Evolutionary conservation across 2,329 filamentous ascomycete species (phyloP).

Genomic region (Cadophora sp.): DNA sequence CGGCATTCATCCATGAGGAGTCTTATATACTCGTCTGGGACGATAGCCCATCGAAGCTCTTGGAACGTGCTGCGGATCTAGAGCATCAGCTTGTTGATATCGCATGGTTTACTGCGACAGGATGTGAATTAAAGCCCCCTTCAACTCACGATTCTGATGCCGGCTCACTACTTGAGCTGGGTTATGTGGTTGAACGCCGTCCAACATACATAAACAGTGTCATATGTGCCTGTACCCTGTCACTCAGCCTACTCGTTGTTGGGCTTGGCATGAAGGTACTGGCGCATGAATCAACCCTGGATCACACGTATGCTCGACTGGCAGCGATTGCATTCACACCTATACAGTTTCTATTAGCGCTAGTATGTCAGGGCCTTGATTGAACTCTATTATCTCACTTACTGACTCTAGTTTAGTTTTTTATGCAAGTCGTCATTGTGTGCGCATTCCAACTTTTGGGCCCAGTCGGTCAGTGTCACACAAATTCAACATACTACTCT

Average conservation of each 20-base stretch:
- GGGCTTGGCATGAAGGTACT: background rate
- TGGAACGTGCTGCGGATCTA: background rate
- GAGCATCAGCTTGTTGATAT: background rate
- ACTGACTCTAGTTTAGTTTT: background rate
- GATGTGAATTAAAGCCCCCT: background rate
- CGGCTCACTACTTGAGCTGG: background rate
- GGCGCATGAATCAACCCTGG: background rate
- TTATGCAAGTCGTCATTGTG: background rate
- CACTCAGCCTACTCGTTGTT: background rate
- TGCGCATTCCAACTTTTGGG: background rate
- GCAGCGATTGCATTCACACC: background rate
- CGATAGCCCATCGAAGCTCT: background rate
- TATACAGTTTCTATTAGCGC: background rate
- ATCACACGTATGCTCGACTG: background rate
- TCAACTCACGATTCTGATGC: background rate
- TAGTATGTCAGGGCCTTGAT: background rate
- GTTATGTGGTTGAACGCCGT: background rate
- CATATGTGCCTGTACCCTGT: background rate
- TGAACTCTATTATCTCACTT: background rate
- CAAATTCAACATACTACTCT: background rate
- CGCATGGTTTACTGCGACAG: background rate
- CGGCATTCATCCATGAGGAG: background rate
- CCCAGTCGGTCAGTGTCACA: background rate
- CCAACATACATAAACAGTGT: background rate
- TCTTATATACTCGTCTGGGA: background rate